Conservation (phyloP, 345 rosid species). For the Tarenaya hassleriana region DNA sequence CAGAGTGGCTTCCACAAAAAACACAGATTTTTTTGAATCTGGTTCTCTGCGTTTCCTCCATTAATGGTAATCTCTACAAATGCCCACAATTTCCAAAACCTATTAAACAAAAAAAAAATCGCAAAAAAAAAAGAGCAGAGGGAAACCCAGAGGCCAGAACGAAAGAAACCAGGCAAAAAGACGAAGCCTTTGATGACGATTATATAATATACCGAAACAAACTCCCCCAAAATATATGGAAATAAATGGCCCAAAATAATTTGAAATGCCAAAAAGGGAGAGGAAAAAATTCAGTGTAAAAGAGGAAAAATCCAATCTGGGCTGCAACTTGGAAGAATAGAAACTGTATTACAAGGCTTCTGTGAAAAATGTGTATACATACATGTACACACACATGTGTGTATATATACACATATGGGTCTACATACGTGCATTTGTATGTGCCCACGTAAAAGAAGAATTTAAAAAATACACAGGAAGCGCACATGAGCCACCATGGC, state of each 20-base stretch:
- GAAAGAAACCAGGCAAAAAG: conserved; percentile 17
- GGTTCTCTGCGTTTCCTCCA: conserved; percentile 45
- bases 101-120: conserved; percentile 13
- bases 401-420: too few species aligned
- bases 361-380: neutral
- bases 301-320: too few species aligned
- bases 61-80: conserved; percentile 24
- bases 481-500: conserved; percentile 45
- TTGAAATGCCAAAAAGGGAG: conserved; percentile 1
- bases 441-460: neutral
- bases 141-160: neutral
- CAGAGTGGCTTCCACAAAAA: conserved; percentile 91
- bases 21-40: conserved; percentile 82
- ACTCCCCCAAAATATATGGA: conserved; percentile 4
- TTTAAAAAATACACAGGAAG: conserved; percentile 31
- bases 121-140: neutral
- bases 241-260: conserved; percentile 1
- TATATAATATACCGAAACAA: conserved; percentile 6
- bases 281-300: too few species aligned
- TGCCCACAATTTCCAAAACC: conserved; percentile 10
- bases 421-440: neutral
- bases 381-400: neutral
- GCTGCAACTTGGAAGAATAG: conserved; percentile 5
- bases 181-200: conserved; percentile 4
- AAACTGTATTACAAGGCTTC: neutral